A percentile compares a stretch with the other conserved stretches of the same genome.
These are phyloP conservation scores for Solanum peruvianum DNA, from an alignment of 257 asterid species.

Conservation along the genomic window DNA sequence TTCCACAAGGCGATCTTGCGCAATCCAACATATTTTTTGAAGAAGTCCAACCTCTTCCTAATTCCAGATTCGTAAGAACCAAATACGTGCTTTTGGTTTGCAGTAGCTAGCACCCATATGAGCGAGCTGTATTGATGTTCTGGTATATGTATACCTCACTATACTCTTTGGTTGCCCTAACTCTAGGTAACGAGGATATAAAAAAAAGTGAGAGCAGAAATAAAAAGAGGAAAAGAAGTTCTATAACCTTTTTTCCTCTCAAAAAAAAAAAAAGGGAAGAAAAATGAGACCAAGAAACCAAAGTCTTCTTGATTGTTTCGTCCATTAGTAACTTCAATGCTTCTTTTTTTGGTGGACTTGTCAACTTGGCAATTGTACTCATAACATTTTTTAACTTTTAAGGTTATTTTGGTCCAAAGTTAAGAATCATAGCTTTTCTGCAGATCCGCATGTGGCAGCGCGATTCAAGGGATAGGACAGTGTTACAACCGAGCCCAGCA, in stretches of 20 bases:
- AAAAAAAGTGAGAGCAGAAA: neutral
- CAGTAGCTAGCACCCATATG: neutral
- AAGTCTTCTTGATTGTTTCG: neutral
- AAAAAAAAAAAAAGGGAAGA: neutral
- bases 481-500: conserved; percentile 89
- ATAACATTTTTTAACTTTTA: neutral
- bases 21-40: neutral
- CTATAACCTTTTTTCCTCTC: no score
- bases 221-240: neutral
- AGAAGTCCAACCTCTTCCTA: neutral
- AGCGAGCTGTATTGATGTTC: neutral
- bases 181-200: neutral
- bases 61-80: neutral
- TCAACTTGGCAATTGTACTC: neutral
- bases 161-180: neutral
- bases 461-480: conserved; percentile 83
- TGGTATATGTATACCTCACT: neutral
- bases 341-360: neutral
- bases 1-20: neutral
- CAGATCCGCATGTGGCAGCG: conserved; percentile 97
- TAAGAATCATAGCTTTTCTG: conserved; percentile 5
- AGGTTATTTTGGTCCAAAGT: neutral
- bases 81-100: neutral
- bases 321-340: neutral
- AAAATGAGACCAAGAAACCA: neutral